Percentiles rank a stretch among this genome's conserved stretches.
Evolutionary conservation across 306 rosid species (phyloP).

Genomic region (Acacia acuminata): DNA sequence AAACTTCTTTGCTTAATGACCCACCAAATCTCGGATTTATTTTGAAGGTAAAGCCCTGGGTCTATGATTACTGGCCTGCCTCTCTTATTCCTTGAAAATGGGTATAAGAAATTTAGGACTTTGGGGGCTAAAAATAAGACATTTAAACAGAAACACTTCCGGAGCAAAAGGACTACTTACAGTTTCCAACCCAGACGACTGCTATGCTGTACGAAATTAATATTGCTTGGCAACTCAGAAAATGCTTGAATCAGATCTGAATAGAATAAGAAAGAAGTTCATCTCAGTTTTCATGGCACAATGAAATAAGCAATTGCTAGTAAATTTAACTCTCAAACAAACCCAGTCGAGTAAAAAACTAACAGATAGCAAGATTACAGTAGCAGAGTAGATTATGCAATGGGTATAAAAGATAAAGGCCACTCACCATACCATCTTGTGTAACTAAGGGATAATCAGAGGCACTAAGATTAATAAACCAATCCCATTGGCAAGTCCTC

Average conservation of each 20-base stretch:
- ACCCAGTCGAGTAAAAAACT: background rate
- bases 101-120: constrained; percentile 11
- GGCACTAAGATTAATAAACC: constrained; percentile 97
- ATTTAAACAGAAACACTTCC: constrained; percentile 2
- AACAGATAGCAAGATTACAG: background rate
- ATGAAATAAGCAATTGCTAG: background rate
- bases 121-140: background rate
- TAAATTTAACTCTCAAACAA: background rate
- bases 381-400: background rate
- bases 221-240: constrained; percentile 73
- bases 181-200: constrained; percentile 91
- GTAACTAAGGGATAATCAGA: constrained; percentile 88
- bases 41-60: constrained; percentile 74
- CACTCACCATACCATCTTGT: constrained; percentile 99
- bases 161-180: constrained; percentile 34
- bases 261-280: background rate
- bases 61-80: constrained; percentile 84
- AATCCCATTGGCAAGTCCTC: constrained; percentile 73
- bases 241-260: constrained; percentile 87
- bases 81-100: constrained; percentile 78
- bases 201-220: constrained; percentile 84
- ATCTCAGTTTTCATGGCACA: background rate
- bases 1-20: constrained; percentile 72
- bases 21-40: constrained; percentile 94
- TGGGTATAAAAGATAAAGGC: constrained; percentile 12